These are phyloP conservation scores for Diaporthe citri DNA, from an alignment of 2,329 filamentous ascomycete genomes.

Conservation along the genomic window DNA sequence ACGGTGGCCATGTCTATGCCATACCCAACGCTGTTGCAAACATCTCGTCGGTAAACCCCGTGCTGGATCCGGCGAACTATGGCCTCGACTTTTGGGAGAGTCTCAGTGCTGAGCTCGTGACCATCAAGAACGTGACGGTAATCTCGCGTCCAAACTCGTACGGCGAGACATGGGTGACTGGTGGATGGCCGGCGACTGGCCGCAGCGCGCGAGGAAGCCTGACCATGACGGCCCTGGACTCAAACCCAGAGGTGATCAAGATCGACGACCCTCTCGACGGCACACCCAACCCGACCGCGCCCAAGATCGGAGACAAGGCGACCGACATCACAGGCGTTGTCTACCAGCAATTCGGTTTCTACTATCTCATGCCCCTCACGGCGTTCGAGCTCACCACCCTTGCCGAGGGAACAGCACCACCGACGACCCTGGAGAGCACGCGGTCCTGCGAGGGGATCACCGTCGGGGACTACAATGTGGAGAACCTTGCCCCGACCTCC, in stretches of 20 bases:
- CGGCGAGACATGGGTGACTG: slow-evolving; percentile 78
- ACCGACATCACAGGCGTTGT: slow-evolving; percentile 78
- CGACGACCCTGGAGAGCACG: slow-evolving; percentile 65
- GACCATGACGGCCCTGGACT: slow-evolving; percentile 72
- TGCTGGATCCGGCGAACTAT: slow-evolving; percentile 70
- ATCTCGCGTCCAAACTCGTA: slow-evolving; percentile 72
- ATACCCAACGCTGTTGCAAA: slow-evolving; percentile 72
- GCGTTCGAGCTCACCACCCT: slow-evolving; percentile 63
- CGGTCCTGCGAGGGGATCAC: slow-evolving; percentile 72
- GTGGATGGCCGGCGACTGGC: slow-evolving; percentile 73
- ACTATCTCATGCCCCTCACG: slow-evolving; percentile 75
- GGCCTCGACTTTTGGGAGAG: slow-evolving; percentile 83
- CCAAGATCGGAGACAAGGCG: slow-evolving; percentile 74
- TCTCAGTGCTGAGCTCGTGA: slow-evolving; percentile 76
- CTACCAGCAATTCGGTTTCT: slow-evolving; percentile 75
- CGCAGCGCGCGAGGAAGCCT: slow-evolving; percentile 73
- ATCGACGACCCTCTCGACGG: slow-evolving; percentile 76
- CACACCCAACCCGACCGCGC: slow-evolving; percentile 68
- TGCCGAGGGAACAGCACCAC: slow-evolving; percentile 59
- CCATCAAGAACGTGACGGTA: slow-evolving; percentile 67
- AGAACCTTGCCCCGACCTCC: slow-evolving; percentile 73
- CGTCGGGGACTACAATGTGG: slow-evolving; percentile 76
- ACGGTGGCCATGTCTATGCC: slow-evolving; percentile 74
- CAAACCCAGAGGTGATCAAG: slow-evolving; percentile 77
- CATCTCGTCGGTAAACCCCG: slow-evolving; percentile 71